Base-by-base conservation (phyloP, 192 early-diverging fungal species). In the Backusella morwellensis region DNA sequence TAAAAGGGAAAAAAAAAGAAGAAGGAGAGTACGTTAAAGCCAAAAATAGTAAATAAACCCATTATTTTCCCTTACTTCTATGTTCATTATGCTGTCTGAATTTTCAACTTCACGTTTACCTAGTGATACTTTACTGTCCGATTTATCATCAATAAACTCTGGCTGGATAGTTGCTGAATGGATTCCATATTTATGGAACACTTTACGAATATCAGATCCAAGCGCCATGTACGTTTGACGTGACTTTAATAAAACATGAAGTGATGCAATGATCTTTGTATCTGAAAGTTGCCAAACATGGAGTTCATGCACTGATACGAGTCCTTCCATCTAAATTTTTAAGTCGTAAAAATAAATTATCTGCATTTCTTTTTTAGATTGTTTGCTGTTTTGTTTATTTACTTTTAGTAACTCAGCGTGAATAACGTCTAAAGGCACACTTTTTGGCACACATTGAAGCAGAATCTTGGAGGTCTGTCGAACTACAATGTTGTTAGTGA, bases 241-340 rank as follows among this genome's bases (percentile, higher is more conserved):
- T 19, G 86, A 86, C 15, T 83, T 78, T 19, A 96, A 81, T 21
- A 90, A 80, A 1, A 96, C 88, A 82, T 98, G 97, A n/a, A 95
- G 89, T 0, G 92, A 94, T 0, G 92, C 93, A 40, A 97, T 87
- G 69, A 86, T 88, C 77, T 96, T 94, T 73, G 89, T 92, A 67
- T 96, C 93, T 38, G 92, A 94, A 75, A 98, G 83, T 81, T 95
- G 91, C 95, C 96, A 98, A 34, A 98, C 92, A 78, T 98, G 97
- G 23, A 98, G 75, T 71, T 98, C 97, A 77, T 98, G 97, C 54
- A 97, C 86, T 17, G 89, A 92, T 1, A 92, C 35, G 6, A 98
- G 88, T 56, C 87, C 90, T 5, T 85, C 86, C 23, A 92, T 86
- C 79, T 83, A 73, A n/a, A 63, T 21, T 40, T 17, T 23, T 4